Percentiles rank a stretch among this genome's conserved stretches.
Evolutionary conservation across 2,329 filamentous ascomycete species (phyloP).

Genomic region (Ophiostoma populinum): DNA sequence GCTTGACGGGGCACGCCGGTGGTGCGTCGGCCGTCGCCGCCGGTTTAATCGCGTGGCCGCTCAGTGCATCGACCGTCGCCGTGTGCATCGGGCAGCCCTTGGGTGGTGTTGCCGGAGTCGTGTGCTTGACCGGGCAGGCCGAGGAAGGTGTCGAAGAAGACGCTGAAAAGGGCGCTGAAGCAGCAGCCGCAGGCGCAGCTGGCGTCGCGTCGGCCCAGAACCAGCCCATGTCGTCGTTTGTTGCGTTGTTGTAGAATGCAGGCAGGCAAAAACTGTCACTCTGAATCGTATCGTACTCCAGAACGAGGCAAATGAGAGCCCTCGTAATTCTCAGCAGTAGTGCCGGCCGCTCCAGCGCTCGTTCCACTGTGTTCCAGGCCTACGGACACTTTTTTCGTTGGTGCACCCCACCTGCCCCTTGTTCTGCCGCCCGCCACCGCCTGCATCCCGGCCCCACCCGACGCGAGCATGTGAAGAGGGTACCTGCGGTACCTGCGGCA

Average conservation of each 20-base stretch:
- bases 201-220: conserved; percentile 40
- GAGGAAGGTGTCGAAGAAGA: conserved; percentile 1
- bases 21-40: conserved; percentile 10
- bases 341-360: conserved; percentile 6
- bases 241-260: not conserved
- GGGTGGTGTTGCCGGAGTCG: too few species aligned
- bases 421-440: not conserved
- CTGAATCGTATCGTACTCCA: not conserved
- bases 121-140: conserved; percentile 6
- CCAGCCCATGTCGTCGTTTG: conserved; percentile 35
- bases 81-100: conserved; percentile 42
- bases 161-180: conserved; percentile 3
- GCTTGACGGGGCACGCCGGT: conserved; percentile 24
- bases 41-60: conserved; percentile 13
- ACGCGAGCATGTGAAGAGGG: conserved; percentile 3
- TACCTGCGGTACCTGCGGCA: not conserved
- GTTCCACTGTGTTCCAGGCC: not conserved
- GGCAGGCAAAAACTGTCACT: not conserved
- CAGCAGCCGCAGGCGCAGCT: conserved; percentile 6
- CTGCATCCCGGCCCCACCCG: conserved; percentile 4
- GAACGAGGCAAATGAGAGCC: conserved; percentile 6
- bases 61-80: conserved; percentile 31
- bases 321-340: conserved; percentile 5
- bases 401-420: not conserved
- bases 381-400: not conserved